Base-by-base conservation (phyloP, 345 rosid genomes). In the Nasturtium officinale region DNA sequence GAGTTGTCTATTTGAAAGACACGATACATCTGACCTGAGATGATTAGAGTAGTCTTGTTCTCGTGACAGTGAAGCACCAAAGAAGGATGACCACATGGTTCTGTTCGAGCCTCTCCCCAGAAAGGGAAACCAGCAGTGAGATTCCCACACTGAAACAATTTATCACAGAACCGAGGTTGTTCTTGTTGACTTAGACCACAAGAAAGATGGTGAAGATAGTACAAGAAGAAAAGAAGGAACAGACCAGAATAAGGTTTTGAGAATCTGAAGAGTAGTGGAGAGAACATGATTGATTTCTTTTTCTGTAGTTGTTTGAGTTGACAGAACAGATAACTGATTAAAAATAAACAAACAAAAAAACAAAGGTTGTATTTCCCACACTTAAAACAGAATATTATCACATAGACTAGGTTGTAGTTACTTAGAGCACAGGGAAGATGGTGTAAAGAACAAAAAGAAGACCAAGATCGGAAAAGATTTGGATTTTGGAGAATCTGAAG, bases 101-200 rank as follows among this genome's bases (percentile, higher is more conserved):
- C 0, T 0, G 4, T 9, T 1, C 77, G 51, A 6, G 1, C 30
- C 2, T 0, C 45, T 69, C 90, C 87, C 86, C 79, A 79, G 60
- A 86, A 88, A 53, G 93, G 93, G 46, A 35, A 88, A 4, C 69
- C 60, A 0, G 59, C 76, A 0, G 46, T 20, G 46, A 82, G 0
- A 0, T 35, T 6, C 42, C 88, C 85, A 28, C 92, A 85, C 5
- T 1, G 3, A 56, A 75, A 85, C 54, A 3, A 20, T 9, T 0
- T 0, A 9, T 38, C 2, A 2, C 54, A 52, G 10, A 82, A 75
- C 2, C 26, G 1, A 12, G 0, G 2, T 26, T 26, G 17, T 5
- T 0, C 32, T 5, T 7, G 32, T 29, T 29, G 32, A 29, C 32
- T 29, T 29, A 29, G 32, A 29, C 7, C 32, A 29, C 7, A 29